phyloP scores from a whole-genome alignment of 768 basidiomycete species.

The Suillus weaverae region DNA sequence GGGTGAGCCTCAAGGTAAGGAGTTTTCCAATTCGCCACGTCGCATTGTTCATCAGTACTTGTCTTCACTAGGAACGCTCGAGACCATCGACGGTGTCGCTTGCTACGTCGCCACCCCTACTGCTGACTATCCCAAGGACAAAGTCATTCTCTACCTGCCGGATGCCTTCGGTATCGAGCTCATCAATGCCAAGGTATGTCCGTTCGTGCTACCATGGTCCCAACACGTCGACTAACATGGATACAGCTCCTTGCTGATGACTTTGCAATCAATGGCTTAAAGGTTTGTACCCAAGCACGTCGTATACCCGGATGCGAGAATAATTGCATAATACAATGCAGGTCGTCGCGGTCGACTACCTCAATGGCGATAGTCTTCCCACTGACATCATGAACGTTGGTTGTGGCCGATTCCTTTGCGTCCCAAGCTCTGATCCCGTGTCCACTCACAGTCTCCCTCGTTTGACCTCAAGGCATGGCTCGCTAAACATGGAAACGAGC shows the following conservation, averaged over 20 bases:
- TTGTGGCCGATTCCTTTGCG: not conserved
- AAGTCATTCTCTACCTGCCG: conserved; percentile 53
- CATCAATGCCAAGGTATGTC: conserved; percentile 43
- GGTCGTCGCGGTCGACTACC: conserved; percentile 36
- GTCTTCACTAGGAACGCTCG: conserved; percentile 42
- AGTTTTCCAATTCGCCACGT: not conserved
- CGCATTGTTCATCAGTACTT: not conserved
- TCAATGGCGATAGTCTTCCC: conserved; percentile 37
- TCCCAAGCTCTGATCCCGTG: not conserved
- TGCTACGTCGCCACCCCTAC: conserved; percentile 57
- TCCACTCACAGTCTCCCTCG: conserved; percentile 17
- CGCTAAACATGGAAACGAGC: conserved; percentile 36
- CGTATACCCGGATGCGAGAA: not conserved
- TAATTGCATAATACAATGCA: conserved; percentile 10
- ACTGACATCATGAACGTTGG: conserved; percentile 18
- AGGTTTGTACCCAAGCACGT: conserved; percentile 11
- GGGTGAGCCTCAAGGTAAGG: conserved; percentile 45
- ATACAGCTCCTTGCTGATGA: conserved; percentile 33
- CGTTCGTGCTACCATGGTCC: not conserved
- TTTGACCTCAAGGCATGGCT: conserved; percentile 49
- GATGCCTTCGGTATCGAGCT: conserved; percentile 54
- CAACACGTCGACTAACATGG: not conserved
- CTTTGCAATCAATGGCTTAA: conserved; percentile 43
- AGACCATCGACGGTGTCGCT: conserved; percentile 46
- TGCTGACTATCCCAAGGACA: conserved; percentile 51